These are phyloP conservation scores for Mucor plumbeus DNA, from an alignment of 371 early-diverging fungal genomes.

Conservation along the genomic window DNA sequence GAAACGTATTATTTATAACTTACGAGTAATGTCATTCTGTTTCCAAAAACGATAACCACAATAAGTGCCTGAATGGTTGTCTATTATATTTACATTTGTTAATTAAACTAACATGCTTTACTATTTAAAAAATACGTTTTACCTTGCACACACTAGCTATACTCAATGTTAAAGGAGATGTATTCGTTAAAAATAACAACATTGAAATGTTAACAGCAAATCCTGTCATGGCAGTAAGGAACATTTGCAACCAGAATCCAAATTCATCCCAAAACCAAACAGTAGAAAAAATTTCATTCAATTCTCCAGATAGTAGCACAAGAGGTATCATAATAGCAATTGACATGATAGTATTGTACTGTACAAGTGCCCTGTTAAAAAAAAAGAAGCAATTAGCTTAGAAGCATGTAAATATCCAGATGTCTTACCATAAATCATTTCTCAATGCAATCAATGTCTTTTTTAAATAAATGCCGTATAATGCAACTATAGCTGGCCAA, in stretches of 20 bases:
- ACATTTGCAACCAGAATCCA: conserved; percentile 39
- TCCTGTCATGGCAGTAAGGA: conserved; percentile 29
- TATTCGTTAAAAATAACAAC: conserved; percentile 22
- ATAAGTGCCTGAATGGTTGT: conserved; percentile 22
- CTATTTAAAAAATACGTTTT: not conserved
- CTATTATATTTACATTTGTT: not conserved
- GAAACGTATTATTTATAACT: not conserved
- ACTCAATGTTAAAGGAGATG: conserved; percentile 24
- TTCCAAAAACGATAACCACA: conserved; percentile 25
- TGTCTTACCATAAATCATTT: conserved; percentile 58
- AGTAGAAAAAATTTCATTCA: conserved; percentile 11
- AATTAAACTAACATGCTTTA: not conserved
- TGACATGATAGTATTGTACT: conserved; percentile 30
- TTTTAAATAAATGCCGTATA: conserved; percentile 69
- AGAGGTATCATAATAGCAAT: conserved; percentile 18
- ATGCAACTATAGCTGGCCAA: conserved; percentile 59
- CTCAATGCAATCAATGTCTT: conserved; percentile 57
- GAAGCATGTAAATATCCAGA: no score
- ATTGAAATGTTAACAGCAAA: conserved; percentile 24
- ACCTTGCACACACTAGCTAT: conserved; percentile 26
- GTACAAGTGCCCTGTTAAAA: conserved; percentile 14
- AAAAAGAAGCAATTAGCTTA: no score
- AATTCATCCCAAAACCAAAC: conserved; percentile 33
- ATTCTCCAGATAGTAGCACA: conserved; percentile 30
- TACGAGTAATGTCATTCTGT: conserved; percentile 23